Base-by-base conservation (phyloP, 495 filamentous ascomycete genomes). In the Trichodelitschia bisporula region DNA sequence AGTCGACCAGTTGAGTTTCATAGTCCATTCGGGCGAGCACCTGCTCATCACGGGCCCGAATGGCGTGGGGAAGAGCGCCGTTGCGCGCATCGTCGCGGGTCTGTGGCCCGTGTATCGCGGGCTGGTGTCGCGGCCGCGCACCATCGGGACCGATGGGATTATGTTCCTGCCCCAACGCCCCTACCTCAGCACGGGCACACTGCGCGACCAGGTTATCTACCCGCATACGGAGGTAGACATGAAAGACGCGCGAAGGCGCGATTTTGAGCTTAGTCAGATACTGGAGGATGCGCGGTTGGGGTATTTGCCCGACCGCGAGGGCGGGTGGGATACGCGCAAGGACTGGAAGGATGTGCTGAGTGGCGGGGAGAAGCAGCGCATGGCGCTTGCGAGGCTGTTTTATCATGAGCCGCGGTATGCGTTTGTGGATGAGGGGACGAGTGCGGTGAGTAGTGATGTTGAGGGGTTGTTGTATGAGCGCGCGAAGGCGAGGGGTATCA, bases 341-440 rank as follows among this genome's bases (percentile, higher is more conserved):
- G 86, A 90, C 40, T 99, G 89, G 89, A 93, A 95, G 54, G 86
- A 95, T 43, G 78, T 99, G 6, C 51, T 99, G 12, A 80, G 72
- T 36, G 89, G 89, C 8, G 89, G 89, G n/a, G 89, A 99, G 57
- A 99, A 99, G 55, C 89, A 99, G 51, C 58, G 89, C 15, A 72
- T 95, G 57, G 78, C 66, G 4, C 75, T 95, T 40, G 89, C 89
- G 4, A 58, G 89, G 29, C 45, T 95, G 15, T 57, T 93, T 38
- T 95, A 99, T 48, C 89, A 95, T 43, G 82, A 95, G 51, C 86
- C 86, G 16, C 59, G 76, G 26, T 95, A 83, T 43, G 89, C 80
- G 2, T 72, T 99, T 39, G 66, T 95, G 26, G 89, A 99, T 35
- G 89, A 99, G 47, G 86, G 78, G 19, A 99, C 89, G 0, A 79